Base-by-base conservation (phyloP, 2,329 filamentous ascomycete genomes). In the Phialocephala subalpina region DNA sequence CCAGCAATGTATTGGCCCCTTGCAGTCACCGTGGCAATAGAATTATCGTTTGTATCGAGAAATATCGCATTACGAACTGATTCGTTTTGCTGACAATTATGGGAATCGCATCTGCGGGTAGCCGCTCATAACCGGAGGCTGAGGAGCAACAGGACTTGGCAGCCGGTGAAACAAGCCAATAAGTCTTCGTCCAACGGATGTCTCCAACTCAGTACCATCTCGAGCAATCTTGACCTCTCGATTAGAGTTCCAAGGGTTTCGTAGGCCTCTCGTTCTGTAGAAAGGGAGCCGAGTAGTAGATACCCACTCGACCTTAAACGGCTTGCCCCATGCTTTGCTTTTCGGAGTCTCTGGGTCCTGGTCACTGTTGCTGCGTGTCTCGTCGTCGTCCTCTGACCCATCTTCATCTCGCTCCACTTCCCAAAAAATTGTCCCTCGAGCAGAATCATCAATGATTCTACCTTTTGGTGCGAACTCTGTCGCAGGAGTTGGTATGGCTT, bases 381-480 rank as follows among this genome's bases (percentile, higher is more conserved):
- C 69, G 4, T 83, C 82, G n/a, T 85, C 84, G 22, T 80, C 80
- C 9, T 80, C 83, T 53, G 81, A 81, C 27, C 78, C 76, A 11
- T 69, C 76, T 6, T 75, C 75, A 20, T 81, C 86, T 36, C 83
- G 79, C 58, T 95, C 90, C 7, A 90, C 90, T 77, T 98, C 95
- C 95, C 95, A 98, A 74, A 98, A 98, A 47, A 97, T 97, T 0
- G 94, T 97, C 0, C 95, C 95, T n/a, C 95, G 87, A 0, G 93
- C 91, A 3, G 92, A 94, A 76, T 98, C 95, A 74, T 97, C 93
- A 56, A 97, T 95, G 65, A 98, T 97, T 62, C 90, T 89, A 27
- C 95, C 95, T 73, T 87, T 90, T 0, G 94, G 94, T 2, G 92
- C 91, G 60, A 85, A 90, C 57, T 92, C 89, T 0, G 91, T 97